Percentiles rank a stretch among this genome's conserved stretches.
phyloP scores from a whole-genome alignment of 2,329 filamentous ascomycete species.

The Penicillium occitanis region DNA sequence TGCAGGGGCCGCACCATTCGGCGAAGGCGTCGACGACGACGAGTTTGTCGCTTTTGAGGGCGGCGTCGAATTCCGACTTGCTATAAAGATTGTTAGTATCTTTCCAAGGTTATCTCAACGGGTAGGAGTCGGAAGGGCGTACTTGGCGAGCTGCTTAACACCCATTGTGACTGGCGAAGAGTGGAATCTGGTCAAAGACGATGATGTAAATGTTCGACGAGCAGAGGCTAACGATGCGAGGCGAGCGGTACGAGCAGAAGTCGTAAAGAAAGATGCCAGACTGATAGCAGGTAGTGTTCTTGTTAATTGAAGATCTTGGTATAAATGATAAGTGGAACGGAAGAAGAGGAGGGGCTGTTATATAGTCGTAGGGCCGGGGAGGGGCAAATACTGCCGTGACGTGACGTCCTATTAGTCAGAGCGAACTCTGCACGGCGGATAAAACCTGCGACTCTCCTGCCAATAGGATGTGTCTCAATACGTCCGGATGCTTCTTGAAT shows the following conservation, averaged over 20 bases:
- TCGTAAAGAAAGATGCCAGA: conserved; percentile 2
- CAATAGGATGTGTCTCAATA: background rate
- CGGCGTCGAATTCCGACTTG: conserved; percentile 58
- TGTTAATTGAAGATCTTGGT: background rate
- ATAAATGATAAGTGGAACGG: background rate
- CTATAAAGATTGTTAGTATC: conserved; percentile 40
- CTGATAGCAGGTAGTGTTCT: background rate
- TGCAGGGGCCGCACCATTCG: conserved; percentile 93
- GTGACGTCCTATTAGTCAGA: conserved; percentile 12
- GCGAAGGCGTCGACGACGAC: conserved; percentile 85
- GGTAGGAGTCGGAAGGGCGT: conserved; percentile 27
- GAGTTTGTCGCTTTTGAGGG: conserved; percentile 51
- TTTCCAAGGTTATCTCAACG: conserved; percentile 24
- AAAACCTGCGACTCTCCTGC: background rate
- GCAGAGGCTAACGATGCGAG: background rate
- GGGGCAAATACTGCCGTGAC: conserved; percentile 8
- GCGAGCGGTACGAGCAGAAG: conserved; percentile 3
- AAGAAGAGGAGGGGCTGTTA: conserved; percentile 6
- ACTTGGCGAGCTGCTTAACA: conserved; percentile 47
- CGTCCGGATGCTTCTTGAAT: background rate
- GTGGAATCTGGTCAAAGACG: conserved; percentile 40
- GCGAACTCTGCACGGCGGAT: background rate
- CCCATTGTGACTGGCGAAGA: conserved; percentile 47
- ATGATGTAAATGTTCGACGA: conserved; percentile 31
- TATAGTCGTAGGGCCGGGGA: background rate